Evolutionary conservation across 2,329 filamentous ascomycete species (phyloP).

Genomic region (Ophiostoma sp.): DNA sequence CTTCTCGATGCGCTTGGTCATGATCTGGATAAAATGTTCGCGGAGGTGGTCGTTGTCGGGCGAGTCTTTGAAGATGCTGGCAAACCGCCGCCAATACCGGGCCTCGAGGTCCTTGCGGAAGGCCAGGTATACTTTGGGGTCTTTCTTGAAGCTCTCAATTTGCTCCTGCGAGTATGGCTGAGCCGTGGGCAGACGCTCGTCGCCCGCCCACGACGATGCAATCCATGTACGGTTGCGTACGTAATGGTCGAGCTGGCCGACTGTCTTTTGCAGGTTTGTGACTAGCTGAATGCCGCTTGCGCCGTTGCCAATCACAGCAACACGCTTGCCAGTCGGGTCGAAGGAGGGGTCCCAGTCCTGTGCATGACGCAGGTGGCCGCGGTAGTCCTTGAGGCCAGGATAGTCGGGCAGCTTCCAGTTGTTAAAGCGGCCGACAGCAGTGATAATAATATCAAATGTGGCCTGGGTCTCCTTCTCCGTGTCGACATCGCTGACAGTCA

Average conservation of each 20-base stretch:
- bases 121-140: conserved; percentile 55
- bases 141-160: conserved; percentile 49
- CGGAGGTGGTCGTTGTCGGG: conserved; percentile 45
- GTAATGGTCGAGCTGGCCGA: conserved; percentile 56
- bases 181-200: conserved; percentile 50
- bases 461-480: conserved; percentile 35
- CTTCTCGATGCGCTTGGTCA: conserved; percentile 47
- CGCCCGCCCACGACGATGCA: conserved; percentile 54
- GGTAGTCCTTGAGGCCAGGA: conserved; percentile 46
- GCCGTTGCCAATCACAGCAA: conserved; percentile 52
- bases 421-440: conserved; percentile 57
- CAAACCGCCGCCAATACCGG: conserved; percentile 57
- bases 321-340: conserved; percentile 43
- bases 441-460: conserved; percentile 56
- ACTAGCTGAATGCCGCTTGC: conserved; percentile 49
- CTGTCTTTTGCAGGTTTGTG: conserved; percentile 44
- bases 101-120: conserved; percentile 54
- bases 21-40: conserved; percentile 46
- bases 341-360: conserved; percentile 50
- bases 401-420: conserved; percentile 49
- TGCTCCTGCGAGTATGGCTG: conserved; percentile 51
- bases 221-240: conserved; percentile 63
- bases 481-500: conserved; percentile 41
- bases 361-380: conserved; percentile 49
- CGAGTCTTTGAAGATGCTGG: conserved; percentile 49